Evolutionary conservation across 257 asterid species (phyloP).

Genomic region (Capsicum pubescens): DNA sequence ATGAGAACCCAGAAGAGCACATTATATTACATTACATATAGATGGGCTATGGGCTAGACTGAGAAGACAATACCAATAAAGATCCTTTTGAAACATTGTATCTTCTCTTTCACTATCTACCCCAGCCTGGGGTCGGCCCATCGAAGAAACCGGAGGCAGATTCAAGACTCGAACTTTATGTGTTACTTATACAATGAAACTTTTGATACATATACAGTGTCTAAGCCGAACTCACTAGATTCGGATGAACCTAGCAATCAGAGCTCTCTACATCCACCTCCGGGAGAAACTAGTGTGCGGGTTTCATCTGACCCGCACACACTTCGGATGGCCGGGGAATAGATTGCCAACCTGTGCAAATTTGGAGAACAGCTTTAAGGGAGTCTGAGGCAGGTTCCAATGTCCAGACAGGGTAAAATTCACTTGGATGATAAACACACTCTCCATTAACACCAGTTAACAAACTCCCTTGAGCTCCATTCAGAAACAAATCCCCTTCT

Average conservation of each 20-base stretch:
- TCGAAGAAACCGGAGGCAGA: not conserved
- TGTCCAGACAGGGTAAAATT: conserved; percentile 74
- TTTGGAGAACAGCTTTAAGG: conserved; percentile 68
- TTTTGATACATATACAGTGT: not conserved
- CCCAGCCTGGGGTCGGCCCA: not conserved
- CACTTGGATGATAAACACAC: conserved; percentile 69
- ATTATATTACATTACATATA: not conserved
- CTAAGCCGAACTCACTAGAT: not conserved
- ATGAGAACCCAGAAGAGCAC: not conserved
- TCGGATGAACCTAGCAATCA: not conserved
- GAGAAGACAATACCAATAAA: not conserved
- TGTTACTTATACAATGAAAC: not conserved
- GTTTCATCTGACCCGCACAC: not conserved
- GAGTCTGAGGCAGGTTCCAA: conserved; percentile 69
- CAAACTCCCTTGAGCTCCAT: conserved; percentile 65
- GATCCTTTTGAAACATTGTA: no score
- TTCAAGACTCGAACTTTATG: not conserved
- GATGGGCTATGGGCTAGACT: no score
- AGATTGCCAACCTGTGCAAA: conserved; percentile 84
- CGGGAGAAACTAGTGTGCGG: not conserved
- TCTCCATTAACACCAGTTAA: conserved; percentile 46
- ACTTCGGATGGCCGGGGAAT: conserved; percentile 45
- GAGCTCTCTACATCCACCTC: not conserved
- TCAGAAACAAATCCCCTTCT: conserved; percentile 72
- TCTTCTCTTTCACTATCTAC: not conserved